phyloP scores from a whole-genome alignment of 805 yeast genomes.

The Yamadazyma olivae region DNA sequence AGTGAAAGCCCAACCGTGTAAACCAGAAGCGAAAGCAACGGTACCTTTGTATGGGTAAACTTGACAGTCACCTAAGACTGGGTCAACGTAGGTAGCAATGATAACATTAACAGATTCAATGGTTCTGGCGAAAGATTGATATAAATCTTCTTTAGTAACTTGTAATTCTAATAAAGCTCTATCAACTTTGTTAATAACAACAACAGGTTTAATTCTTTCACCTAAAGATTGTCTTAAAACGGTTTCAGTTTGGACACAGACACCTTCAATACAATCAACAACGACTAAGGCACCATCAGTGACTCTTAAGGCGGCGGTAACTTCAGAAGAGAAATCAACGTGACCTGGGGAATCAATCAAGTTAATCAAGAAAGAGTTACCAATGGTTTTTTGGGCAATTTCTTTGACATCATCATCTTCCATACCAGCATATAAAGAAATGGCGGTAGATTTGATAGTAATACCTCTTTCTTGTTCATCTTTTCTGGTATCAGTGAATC shows the following conservation, averaged over 20 bases:
- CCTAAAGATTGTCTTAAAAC: conserved; percentile 98
- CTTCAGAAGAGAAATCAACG: conserved; percentile 99
- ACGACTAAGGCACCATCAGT: conserved; percentile 99
- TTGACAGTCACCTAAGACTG: conserved; percentile 90
- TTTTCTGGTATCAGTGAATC: conserved; percentile 99
- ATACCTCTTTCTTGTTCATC: conserved; percentile 99
- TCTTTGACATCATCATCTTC: conserved; percentile 79
- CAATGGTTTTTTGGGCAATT: conserved; percentile 88
- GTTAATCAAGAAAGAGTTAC: conserved; percentile 94
- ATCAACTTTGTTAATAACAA: conserved; percentile 98
- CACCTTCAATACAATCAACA: conserved; percentile 99
- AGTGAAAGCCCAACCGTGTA: conserved; percentile 99
- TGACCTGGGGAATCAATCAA: conserved; percentile 99
- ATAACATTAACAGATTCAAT: conserved; percentile 99
- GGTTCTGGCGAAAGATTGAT: conserved; percentile 98
- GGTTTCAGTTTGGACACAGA: conserved; percentile 99
- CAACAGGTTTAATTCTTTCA: conserved; percentile 99
- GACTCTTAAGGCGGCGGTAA: conserved; percentile 99
- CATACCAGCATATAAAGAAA: conserved; percentile 90
- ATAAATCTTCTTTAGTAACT: conserved; percentile 97
- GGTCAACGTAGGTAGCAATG: conserved; percentile 91
- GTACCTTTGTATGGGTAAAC: conserved; percentile 99
- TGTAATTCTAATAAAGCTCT: conserved; percentile 99
- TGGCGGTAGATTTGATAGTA: conserved; percentile 98
- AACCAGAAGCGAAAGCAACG: conserved; percentile 99